phyloP scores from a whole-genome alignment of 257 asterid genomes.

The Fraxinus pennsylvanica region DNA sequence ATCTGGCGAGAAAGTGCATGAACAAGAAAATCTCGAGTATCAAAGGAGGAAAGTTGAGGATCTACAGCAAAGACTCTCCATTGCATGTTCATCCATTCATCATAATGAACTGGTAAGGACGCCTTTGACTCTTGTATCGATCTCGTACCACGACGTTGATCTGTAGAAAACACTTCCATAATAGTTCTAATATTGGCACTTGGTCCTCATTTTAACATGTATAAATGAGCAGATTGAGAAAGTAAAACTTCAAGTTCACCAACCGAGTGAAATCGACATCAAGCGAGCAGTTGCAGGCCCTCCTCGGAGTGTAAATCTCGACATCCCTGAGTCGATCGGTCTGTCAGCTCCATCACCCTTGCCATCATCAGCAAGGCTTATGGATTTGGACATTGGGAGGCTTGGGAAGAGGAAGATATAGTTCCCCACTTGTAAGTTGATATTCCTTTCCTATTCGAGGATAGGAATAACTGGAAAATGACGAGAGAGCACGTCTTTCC shows the following conservation, averaged over 20 bases:
- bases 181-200: slow-evolving; percentile 2
- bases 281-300: slow-evolving; percentile 73
- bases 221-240: slow-evolving; percentile 53
- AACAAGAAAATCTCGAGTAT: slow-evolving; percentile 70
- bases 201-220: slow-evolving; percentile 1
- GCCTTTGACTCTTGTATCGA: neutral
- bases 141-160: slow-evolving; percentile 4
- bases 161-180: slow-evolving; percentile 6
- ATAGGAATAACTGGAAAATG: neutral
- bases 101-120: slow-evolving; percentile 72
- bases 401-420: slow-evolving; percentile 61
- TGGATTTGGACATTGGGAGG: slow-evolving; percentile 78
- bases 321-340: slow-evolving; percentile 97
- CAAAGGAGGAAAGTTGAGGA: slow-evolving; percentile 73
- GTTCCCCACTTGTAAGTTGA: slow-evolving; percentile 25
- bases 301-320: slow-evolving; percentile 67
- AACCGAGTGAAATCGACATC: slow-evolving; percentile 56
- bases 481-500: neutral
- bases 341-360: slow-evolving; percentile 46
- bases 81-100: slow-evolving; percentile 61
- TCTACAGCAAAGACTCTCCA: slow-evolving; percentile 65
- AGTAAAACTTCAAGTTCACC: slow-evolving; percentile 60
- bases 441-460: neutral
- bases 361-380: slow-evolving; percentile 66
- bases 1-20: slow-evolving; percentile 71